Percentiles rank a stretch among this genome's conserved stretches.
Conservation (phyloP, 1,284 basidiomycete species). For the Volvariella volvacea region DNA sequence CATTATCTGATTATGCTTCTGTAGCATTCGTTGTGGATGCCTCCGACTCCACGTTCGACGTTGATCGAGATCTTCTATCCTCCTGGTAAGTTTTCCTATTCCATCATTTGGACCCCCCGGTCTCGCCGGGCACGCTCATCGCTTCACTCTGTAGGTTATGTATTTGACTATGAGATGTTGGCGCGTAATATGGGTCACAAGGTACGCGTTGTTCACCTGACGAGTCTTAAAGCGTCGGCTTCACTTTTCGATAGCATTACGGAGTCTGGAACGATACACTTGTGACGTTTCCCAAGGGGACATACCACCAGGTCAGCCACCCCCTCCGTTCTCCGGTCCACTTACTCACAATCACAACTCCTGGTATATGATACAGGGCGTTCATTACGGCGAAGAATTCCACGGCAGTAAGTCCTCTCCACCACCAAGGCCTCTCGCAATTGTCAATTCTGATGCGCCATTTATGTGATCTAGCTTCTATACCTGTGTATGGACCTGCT, state of each 20-base stretch:
- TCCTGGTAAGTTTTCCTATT: slow-evolving; percentile 18
- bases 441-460: too few relatives aligned
- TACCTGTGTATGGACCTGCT: slow-evolving; percentile 24
- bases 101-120: neutral
- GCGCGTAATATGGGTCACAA: slow-evolving; percentile 33
- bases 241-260: slow-evolving; percentile 25
- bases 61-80: slow-evolving; percentile 33
- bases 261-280: slow-evolving; percentile 34
- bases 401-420: slow-evolving; percentile 21
- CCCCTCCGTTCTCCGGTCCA: neutral
- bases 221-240: neutral
- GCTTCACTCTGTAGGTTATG: slow-evolving; percentile 21
- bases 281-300: slow-evolving; percentile 25
- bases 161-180: slow-evolving; percentile 34
- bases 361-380: slow-evolving; percentile 20
- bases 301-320: slow-evolving; percentile 21
- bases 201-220: slow-evolving; percentile 13
- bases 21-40: slow-evolving; percentile 38
- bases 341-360: too few relatives aligned
- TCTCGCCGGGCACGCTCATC: neutral
- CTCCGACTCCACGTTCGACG: slow-evolving; percentile 27
- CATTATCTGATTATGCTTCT: neutral
- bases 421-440: too few relatives aligned
- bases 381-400: slow-evolving; percentile 22
- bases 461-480: slow-evolving; percentile 9